Evolutionary conservation across 179 eudicot genomes (phyloP).

Genomic region (Camellia oleifera): DNA sequence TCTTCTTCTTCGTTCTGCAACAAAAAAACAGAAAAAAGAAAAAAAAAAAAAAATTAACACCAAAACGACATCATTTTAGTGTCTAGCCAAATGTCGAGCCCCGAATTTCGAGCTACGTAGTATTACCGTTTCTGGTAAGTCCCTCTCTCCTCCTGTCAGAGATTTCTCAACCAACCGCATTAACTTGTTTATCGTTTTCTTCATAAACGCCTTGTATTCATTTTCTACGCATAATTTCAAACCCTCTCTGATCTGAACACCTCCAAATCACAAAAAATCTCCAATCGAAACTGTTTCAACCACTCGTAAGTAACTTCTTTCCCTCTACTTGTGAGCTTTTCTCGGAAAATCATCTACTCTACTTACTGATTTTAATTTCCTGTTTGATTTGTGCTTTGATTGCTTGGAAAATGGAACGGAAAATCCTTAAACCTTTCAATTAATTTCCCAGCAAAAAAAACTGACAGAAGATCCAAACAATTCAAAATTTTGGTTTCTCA

Average conservation of each 20-base stretch:
- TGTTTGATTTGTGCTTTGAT: background rate
- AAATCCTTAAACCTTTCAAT: background rate
- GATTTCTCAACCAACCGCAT: background rate
- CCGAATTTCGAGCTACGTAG: too few species aligned
- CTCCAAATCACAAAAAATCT: background rate
- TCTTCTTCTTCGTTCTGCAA: too few species aligned
- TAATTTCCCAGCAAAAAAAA: background rate
- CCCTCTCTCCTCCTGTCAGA: background rate
- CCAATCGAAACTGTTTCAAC: background rate
- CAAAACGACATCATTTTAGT: too few species aligned
- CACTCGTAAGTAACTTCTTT: constrained; percentile 3
- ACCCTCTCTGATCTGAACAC: too few species aligned
- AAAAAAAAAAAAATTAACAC: too few species aligned
- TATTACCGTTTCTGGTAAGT: too few species aligned
- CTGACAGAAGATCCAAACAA: background rate
- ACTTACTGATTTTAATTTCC: background rate
- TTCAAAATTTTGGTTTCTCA: background rate
- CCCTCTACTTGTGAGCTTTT: background rate
- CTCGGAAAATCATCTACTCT: background rate
- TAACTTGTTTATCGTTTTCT: constrained; percentile 10
- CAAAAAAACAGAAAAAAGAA: too few species aligned
- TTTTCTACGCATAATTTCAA: too few species aligned
- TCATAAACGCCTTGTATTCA: background rate
- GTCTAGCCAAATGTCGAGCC: too few species aligned
- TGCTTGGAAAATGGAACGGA: background rate